Evolutionary conservation across 2,329 filamentous ascomycete species (phyloP), one percentile per base, ranked within the genome.

Genomic region (Lasiodiplodia citricola): DNA sequence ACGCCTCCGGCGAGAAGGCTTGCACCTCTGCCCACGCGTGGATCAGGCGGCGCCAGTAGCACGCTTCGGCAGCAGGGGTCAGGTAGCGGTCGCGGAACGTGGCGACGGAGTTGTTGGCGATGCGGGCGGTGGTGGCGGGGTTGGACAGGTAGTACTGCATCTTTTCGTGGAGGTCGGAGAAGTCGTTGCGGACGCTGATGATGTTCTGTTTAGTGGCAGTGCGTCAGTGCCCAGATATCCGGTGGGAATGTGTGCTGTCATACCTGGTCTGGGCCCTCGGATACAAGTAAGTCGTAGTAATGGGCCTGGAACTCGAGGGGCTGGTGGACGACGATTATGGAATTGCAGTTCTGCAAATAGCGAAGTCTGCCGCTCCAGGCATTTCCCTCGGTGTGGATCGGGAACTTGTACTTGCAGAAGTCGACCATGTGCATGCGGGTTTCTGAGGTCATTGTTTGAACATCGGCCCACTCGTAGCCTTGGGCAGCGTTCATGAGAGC

Each of bases 21-120:
- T 66, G 63, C 4, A 66, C 50, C 21, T 38, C 37, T 13, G 63
- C 63, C 63, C 63, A 66, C 4, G 6, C 13, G 21, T 28, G 63
- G 25, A 86, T 76, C 68, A 86, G 71, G 54, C 81, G 78, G 10
- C 85, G 79, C 86, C 85, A 87, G 70, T 87, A 87, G 70, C 85
- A 88, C 3, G 83, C 81, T 73, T 87, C 84, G 1, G 86, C 85
- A 3, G 85, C 84, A 1, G 85, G 84, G 2, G 85, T 87, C 44
- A 87, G 75, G 72, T 87, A 87, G 4, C 83, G 76, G 71, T 87
- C 84, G 2, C 85, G 80, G 72, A 87, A 87, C 10, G 80, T 82
- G 51, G 73, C 73, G 6, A 83, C 80, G 1, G 79, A 80, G 71
- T 87, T 86, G 23, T 81, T 75, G 11, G 85, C 86, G 66, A 88